Base-by-base conservation (phyloP, 106 monocot species). In the Agapanthus africanus region DNA sequence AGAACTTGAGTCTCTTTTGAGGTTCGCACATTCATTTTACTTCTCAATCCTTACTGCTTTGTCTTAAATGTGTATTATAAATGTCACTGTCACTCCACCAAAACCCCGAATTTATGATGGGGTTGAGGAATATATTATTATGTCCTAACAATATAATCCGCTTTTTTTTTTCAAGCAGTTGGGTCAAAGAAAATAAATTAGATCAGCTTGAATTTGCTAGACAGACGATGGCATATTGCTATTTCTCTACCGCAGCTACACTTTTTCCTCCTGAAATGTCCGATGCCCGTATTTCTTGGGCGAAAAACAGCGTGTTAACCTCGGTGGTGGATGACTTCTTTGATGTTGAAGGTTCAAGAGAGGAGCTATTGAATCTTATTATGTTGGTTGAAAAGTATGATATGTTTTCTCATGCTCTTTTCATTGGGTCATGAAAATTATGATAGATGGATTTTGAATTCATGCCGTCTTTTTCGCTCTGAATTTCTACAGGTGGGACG, bases 291-390 rank as follows among this genome's bases (percentile, higher is more conserved):
- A 73, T 87, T 30, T 76, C 77, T 56, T 93, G 87, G 93, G 89
- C 90, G 13, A 93, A 93, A 82, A 87, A 80, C 71, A 70, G 71
- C 18, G 84, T 99, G 28, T 82, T 99, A 25, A 82, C 81, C 8
- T 93, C 93, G 28, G 68, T 99, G 2, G 76, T 93, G 66, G 99
- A 99, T 83, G 99, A 99, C 71, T 90, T 99, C 79, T 99, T 99
- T 72, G 99, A 99, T 46, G 25, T 83, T 71, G 91, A 85, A 54
- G 93, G 99, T 60, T 99, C 90, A 14, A 66, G 34, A 67, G 85
- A 87, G 74, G 93, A 93, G 70, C 65, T 85, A 23, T 7, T 71
- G 64, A 87, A 77, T 54, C 73, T 93, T 38, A 76, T 87, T 13
- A 33, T 37, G 21, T 78, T 99, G 47, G 65, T 93, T 73, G 81